A percentile compares a stretch with the other conserved stretches of the same genome.
These are phyloP conservation scores for Aaosphaeria arxii DNA, from an alignment of 2,329 filamentous ascomycete genomes.

Conservation along the genomic window DNA sequence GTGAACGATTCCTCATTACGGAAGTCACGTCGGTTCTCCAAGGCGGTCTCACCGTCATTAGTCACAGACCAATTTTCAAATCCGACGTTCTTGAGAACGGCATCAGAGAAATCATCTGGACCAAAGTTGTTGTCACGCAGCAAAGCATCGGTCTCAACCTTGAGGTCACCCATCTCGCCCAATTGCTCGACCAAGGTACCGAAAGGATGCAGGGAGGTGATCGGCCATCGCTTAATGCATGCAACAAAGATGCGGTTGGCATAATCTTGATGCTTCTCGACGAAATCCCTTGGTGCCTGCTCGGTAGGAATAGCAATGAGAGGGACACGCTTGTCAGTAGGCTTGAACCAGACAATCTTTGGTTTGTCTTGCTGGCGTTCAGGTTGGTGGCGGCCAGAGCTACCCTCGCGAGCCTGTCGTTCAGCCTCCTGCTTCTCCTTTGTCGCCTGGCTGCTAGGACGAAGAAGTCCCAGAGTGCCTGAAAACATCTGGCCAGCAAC, in stretches of 20 bases:
- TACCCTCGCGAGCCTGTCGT: constrained; percentile 83
- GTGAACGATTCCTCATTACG: constrained; percentile 86
- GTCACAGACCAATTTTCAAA: constrained; percentile 87
- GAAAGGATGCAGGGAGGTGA: constrained; percentile 98
- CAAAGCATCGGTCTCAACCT: constrained; percentile 95
- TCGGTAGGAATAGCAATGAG: constrained; percentile 98
- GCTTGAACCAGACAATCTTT: constrained; percentile 99
- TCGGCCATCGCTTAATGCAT: constrained; percentile 99
- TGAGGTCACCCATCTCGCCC: constrained; percentile 94
- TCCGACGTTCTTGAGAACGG: constrained; percentile 87
- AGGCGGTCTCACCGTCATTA: constrained; percentile 72
- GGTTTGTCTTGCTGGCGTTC: constrained; percentile 91
- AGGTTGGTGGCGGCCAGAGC: constrained; percentile 68
- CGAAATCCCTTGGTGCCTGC: constrained; percentile 94
- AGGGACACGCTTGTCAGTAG: constrained; percentile 96
- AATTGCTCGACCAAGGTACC: constrained; percentile 96
- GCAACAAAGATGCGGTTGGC: constrained; percentile 97
- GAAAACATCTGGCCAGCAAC: constrained; percentile 99
- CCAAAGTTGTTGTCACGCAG: constrained; percentile 98
- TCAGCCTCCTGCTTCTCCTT: constrained; percentile 99
- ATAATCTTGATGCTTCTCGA: constrained; percentile 97
- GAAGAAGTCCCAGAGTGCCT: constrained; percentile 83
- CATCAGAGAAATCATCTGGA: constrained; percentile 95
- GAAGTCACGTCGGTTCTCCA: constrained; percentile 83
- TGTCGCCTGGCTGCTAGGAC: constrained; percentile 95